These are phyloP conservation scores for Schrenkiella parvula DNA, from an alignment of 345 rosid genomes.

Conservation along the genomic window DNA sequence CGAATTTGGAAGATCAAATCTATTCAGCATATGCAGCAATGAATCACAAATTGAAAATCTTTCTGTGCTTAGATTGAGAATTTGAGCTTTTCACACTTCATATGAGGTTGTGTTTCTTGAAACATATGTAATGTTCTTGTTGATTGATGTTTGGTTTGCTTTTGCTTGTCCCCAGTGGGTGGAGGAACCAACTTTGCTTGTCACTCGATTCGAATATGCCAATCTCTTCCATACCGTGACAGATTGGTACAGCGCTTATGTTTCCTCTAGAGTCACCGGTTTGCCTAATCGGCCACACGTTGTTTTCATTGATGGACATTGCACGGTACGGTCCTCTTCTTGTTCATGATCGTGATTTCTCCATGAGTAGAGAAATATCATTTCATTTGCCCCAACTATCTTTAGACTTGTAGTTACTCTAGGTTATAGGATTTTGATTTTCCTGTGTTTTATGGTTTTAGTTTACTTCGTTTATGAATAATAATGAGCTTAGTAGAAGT, in stretches of 20 bases:
- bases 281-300: conserved; percentile 80
- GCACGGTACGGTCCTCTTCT: conserved; percentile 45
- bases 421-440: neutral
- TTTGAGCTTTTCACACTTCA: neutral
- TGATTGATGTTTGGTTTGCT: conserved; percentile 13
- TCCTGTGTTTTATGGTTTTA: neutral
- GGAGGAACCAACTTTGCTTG: conserved; percentile 77
- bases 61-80: neutral
- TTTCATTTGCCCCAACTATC: neutral
- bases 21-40: neutral
- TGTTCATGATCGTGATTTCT: neutral
- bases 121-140: neutral
- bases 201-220: conserved; percentile 84
- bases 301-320: conserved; percentile 88
- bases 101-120: conserved; percentile 1
- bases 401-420: neutral
- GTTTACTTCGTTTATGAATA: neutral
- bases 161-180: conserved; percentile 61
- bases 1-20: neutral
- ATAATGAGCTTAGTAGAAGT: neutral
- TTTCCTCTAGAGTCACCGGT: conserved; percentile 79
- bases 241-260: conserved; percentile 93
- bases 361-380: neutral
- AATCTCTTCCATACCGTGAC: conserved; percentile 88
- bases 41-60: neutral